phyloP scores from a whole-genome alignment of 805 yeast genomes.

The Candida schatavii region DNA sequence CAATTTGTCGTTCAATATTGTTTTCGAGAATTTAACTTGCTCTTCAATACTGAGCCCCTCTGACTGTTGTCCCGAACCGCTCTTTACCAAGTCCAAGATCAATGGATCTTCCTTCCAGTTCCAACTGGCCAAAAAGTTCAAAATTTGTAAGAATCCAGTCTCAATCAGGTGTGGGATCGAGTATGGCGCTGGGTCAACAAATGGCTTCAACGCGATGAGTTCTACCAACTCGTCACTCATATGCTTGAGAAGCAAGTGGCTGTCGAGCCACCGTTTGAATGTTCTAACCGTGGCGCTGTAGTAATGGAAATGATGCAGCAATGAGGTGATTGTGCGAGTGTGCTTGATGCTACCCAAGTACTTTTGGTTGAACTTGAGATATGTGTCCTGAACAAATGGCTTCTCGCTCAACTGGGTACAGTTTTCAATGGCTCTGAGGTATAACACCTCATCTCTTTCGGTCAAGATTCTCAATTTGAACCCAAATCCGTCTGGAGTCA shows the following conservation, averaged over 20 bases:
- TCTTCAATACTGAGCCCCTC: constrained; percentile 27
- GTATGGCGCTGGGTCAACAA: constrained; percentile 86
- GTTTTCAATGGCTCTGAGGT: constrained; percentile 67
- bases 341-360: constrained; percentile 74
- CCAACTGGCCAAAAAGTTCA: constrained; percentile 77
- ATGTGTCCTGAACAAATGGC: constrained; percentile 56
- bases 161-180: constrained; percentile 74
- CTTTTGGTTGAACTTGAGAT: constrained; percentile 60
- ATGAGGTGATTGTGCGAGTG: constrained; percentile 69
- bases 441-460: constrained; percentile 78
- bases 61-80: constrained; percentile 2
- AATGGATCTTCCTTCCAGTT: constrained; percentile 92
- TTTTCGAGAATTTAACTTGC: constrained; percentile 30
- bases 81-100: constrained; percentile 69
- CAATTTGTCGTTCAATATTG: constrained; percentile 54
- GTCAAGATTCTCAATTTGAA: constrained; percentile 74
- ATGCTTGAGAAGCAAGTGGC: constrained; percentile 71
- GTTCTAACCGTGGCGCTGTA: constrained; percentile 79
- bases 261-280: constrained; percentile 86
- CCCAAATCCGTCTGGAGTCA: constrained; percentile 89
- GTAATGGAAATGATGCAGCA: constrained; percentile 68
- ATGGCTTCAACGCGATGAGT: constrained; percentile 75
- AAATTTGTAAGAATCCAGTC: constrained; percentile 74
- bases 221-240: constrained; percentile 79
- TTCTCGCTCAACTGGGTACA: constrained; percentile 51